Base-by-base conservation (phyloP, 441 rosid species). In the Eutrema salsugineum region DNA sequence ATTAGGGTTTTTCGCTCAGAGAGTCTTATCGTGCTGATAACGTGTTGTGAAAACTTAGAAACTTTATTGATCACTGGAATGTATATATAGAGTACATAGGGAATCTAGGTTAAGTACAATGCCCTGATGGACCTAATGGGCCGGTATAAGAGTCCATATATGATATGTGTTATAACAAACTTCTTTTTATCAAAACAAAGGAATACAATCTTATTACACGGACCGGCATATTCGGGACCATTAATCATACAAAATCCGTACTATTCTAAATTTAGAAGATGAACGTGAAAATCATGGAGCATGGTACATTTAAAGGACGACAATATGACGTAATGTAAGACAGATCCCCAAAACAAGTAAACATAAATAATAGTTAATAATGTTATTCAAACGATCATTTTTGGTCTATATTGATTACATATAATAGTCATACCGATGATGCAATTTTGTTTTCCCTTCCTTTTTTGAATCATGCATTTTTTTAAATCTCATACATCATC, bases 161-260 rank as follows among this genome's bases (percentile, higher is more conserved):
- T n/a, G n/a, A n/a, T n/a, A n/a, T n/a, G n/a, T n/a, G n/a, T n/a
- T n/a, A n/a, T n/a, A n/a, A n/a, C n/a, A n/a, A n/a, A n/a, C 1
- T 3, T 33, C 1, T 16, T 8, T 8, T 10, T 35, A 19, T 38
- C 56, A n/a, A 15, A 12, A 15, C 24, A 43, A 5, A 68, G 44
- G 22, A 73, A 15, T 48, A 14, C 72, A 67, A 24, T 59, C 32
- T 59, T 68, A 59, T 33, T 66, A 58, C 47, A 66, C 4, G 47
- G 67, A 39, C 68, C 55, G 66, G 54, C 68, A 73, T 66, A 22
- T 8, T 58, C 61, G 55, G 67, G 68, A 73, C 72, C 72, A 66
- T 39, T 38, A 24, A 20, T 32, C 15, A 49, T 40, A 47, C 33
- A 40, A 49, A 20, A 43, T 42, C 47, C 49, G 22, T 20, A 32